These are phyloP conservation scores for Trichocladium uniseriatum DNA, from an alignment of 495 filamentous ascomycete genomes.

Conservation along the genomic window DNA sequence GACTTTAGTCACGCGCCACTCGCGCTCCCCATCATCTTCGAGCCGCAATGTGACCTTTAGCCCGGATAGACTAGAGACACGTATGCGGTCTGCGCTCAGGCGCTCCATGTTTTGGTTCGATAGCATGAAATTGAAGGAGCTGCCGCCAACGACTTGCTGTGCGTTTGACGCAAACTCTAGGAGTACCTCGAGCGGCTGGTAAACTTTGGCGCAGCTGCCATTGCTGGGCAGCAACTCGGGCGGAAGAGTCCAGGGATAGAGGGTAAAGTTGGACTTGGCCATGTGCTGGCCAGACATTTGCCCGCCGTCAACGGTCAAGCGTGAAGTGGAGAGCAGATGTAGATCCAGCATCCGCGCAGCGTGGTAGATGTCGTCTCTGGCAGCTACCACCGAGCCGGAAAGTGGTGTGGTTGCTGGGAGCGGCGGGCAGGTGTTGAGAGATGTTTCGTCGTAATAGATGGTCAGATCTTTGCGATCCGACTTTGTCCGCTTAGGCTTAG, in stretches of 20 bases:
- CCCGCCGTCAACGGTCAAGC: constrained; percentile 8
- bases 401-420: constrained; percentile 50
- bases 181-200: constrained; percentile 51
- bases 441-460: constrained; percentile 29
- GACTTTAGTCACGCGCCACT: constrained; percentile 66
- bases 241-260: constrained; percentile 90
- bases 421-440: constrained; percentile 51
- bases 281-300: constrained; percentile 30
- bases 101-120: constrained; percentile 39
- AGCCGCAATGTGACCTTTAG: constrained; percentile 72
- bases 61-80: constrained; percentile 69
- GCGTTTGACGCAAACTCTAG: constrained; percentile 71
- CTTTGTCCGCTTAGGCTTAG: constrained; percentile 10
- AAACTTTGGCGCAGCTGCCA: constrained; percentile 53
- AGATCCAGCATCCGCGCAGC: constrained; percentile 78
- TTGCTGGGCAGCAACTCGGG: constrained; percentile 60
- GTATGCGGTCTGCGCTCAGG: constrained; percentile 56
- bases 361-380: constrained; percentile 81
- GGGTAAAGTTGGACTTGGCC: constrained; percentile 51
- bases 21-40: constrained; percentile 40
- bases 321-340: constrained; percentile 52
- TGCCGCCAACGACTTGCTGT: constrained; percentile 45
- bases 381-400: constrained; percentile 68
- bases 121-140: constrained; percentile 47
- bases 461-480: constrained; percentile 14